Conservation (phyloP, 208 protist genomes). For the Trypanosoma melophagium region DNA sequence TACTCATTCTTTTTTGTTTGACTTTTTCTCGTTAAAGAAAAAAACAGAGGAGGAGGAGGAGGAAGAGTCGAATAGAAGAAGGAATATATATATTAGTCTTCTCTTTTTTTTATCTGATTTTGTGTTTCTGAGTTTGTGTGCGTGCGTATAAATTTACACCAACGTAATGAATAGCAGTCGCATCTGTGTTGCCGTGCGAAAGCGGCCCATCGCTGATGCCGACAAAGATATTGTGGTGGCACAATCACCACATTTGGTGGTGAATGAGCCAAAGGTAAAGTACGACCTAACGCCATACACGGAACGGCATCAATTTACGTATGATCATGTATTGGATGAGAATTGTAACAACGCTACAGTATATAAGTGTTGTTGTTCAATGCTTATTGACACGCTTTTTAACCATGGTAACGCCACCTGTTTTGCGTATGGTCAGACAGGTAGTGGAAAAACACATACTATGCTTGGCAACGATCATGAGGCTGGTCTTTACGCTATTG, state of each 20-base stretch:
- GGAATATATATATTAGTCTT: slow-evolving; percentile 17
- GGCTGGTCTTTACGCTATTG: slow-evolving; percentile 93
- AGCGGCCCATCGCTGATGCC: slow-evolving; percentile 70
- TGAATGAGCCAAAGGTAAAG: slow-evolving; percentile 93
- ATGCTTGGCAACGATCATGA: slow-evolving; percentile 90
- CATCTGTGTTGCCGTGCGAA: slow-evolving; percentile 91
- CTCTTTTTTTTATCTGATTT: slow-evolving; percentile 6
- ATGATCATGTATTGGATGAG: slow-evolving; percentile 95
- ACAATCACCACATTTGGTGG: slow-evolving; percentile 62
- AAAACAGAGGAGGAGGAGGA: not conserved
- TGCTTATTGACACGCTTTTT: slow-evolving; percentile 96
- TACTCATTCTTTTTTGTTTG: slow-evolving; percentile 2
- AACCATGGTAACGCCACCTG: slow-evolving; percentile 94
- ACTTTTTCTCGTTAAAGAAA: not conserved
- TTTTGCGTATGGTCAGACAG: slow-evolving; percentile 98
- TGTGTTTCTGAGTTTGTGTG: not conserved
- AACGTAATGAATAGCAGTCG: slow-evolving; percentile 56
- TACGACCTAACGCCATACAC: slow-evolving; percentile 96
- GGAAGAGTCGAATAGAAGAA: too few species aligned
- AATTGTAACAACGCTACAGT: slow-evolving; percentile 88
- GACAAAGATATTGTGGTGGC: slow-evolving; percentile 88
- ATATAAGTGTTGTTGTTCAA: slow-evolving; percentile 91
- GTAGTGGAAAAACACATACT: slow-evolving; percentile 93
- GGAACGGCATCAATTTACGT: slow-evolving; percentile 95
- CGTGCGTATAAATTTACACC: not conserved